Conservation (phyloP, 257 asterid species). For the Verbena officinalis region DNA sequence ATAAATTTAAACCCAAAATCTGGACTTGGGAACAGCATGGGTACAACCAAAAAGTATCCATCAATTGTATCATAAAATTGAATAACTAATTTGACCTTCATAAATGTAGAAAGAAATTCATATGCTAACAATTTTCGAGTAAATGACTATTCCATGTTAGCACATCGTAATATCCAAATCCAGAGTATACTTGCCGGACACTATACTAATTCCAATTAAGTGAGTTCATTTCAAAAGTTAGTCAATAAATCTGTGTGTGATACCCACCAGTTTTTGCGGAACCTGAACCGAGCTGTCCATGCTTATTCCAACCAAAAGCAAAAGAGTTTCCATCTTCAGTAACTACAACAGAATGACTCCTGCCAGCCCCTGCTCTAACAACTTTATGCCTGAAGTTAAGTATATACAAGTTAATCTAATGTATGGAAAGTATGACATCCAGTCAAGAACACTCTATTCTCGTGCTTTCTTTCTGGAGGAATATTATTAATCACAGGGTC, state of each 20-base stretch:
- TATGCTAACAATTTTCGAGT: neutral
- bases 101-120: neutral
- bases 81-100: neutral
- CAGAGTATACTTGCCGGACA: conserved; percentile 12
- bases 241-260: conserved; percentile 6
- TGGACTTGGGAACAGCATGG: neutral
- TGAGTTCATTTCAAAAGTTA: neutral
- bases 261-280: conserved; percentile 74
- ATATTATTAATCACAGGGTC: neutral
- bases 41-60: too few relatives aligned
- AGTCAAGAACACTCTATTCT: neutral
- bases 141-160: neutral
- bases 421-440: neutral
- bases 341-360: conserved; percentile 84
- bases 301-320: conserved; percentile 97
- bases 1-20: too few relatives aligned
- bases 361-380: conserved; percentile 78
- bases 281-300: conserved; percentile 93
- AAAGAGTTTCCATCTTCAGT: conserved; percentile 75
- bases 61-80: neutral
- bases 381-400: conserved; percentile 62
- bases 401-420: conserved; percentile 6
- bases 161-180: neutral
- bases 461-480: neutral
- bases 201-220: too few relatives aligned